A percentile compares a stretch with the other conserved stretches of the same genome.
These are phyloP conservation scores for Yamadazyma scolyti DNA, from an alignment of 805 yeast species.

Conservation along the genomic window DNA sequence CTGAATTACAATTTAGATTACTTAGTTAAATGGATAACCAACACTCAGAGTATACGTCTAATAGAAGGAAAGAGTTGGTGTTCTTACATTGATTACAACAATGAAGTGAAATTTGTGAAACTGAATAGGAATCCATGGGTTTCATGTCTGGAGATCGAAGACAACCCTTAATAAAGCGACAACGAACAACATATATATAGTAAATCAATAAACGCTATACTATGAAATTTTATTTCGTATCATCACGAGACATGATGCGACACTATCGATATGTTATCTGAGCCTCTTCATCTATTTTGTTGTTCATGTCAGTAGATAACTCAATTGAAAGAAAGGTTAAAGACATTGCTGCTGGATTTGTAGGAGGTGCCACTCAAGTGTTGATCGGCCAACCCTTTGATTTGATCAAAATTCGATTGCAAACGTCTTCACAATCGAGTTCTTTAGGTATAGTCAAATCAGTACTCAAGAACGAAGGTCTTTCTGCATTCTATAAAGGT, in stretches of 20 bases:
- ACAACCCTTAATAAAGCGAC: no score
- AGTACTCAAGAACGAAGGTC: slow-evolving; percentile 39
- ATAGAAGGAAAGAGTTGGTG: slow-evolving; percentile 8
- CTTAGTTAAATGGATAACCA: slow-evolving; percentile 9
- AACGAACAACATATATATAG: no score
- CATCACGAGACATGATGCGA: slow-evolving; percentile 1
- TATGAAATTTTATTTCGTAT: neutral
- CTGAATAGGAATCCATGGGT: slow-evolving; percentile 11
- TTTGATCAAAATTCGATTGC: slow-evolving; percentile 40
- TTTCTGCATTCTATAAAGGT: slow-evolving; percentile 42
- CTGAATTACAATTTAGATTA: slow-evolving; percentile 1
- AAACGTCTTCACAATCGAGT: slow-evolving; percentile 30
- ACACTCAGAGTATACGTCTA: slow-evolving; percentile 5
- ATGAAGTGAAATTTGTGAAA: slow-evolving; percentile 6
- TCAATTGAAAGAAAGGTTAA: slow-evolving; percentile 35
- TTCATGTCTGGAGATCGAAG: no score
- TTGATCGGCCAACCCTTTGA: slow-evolving; percentile 47
- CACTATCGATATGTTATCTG: neutral
- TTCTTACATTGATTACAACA: slow-evolving; percentile 2
- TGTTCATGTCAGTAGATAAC: slow-evolving; percentile 21
- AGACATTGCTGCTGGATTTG: slow-evolving; percentile 42
- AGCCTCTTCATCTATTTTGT: neutral
- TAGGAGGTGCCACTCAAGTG: slow-evolving; percentile 46
- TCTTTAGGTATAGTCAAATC: slow-evolving; percentile 30
- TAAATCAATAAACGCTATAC: no score